Percentiles rank a stretch among this genome's conserved stretches.
Conservation (phyloP, 495 filamentous ascomycete genomes). For the Durotheca rogersii region DNA sequence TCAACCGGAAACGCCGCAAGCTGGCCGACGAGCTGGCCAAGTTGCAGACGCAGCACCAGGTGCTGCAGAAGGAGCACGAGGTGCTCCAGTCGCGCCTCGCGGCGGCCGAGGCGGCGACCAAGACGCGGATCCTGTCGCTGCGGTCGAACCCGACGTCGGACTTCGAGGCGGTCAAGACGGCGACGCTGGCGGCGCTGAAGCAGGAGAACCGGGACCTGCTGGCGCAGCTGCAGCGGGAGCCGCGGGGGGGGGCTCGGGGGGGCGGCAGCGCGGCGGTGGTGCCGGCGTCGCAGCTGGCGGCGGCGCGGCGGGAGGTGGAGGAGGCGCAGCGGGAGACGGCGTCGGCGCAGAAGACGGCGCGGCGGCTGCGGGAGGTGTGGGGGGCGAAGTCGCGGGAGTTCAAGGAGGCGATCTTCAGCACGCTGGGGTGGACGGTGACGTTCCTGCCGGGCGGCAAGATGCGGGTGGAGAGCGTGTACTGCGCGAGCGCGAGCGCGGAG, state of each 20-base stretch:
- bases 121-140: conserved; percentile 82
- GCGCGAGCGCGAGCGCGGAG: conserved; percentile 61
- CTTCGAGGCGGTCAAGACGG: conserved; percentile 75
- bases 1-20: conserved; percentile 79
- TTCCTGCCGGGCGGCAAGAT: conserved; percentile 94
- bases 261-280: conserved; percentile 52
- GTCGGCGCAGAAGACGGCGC: conserved; percentile 79
- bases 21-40: conserved; percentile 76
- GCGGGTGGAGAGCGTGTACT: conserved; percentile 76
- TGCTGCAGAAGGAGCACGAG: conserved; percentile 72
- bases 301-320: conserved; percentile 66
- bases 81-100: conserved; percentile 70
- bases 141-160: conserved; percentile 87
- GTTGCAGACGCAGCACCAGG: conserved; percentile 61
- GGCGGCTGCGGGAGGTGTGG: conserved; percentile 88
- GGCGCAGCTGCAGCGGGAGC: conserved; percentile 63
- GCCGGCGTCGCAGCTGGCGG: conserved; percentile 75
- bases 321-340: conserved; percentile 72
- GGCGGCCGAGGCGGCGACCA: conserved; percentile 68
- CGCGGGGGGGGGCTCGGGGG: conserved; percentile 31
- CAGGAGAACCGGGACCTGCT: conserved; percentile 84
- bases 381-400: conserved; percentile 85
- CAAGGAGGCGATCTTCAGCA: conserved; percentile 82
- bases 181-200: conserved; percentile 71
- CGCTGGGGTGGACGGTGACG: conserved; percentile 89